These are phyloP conservation scores for Ascochyta fabae DNA, from an alignment of 2,329 filamentous ascomycete species.

Conservation along the genomic window DNA sequence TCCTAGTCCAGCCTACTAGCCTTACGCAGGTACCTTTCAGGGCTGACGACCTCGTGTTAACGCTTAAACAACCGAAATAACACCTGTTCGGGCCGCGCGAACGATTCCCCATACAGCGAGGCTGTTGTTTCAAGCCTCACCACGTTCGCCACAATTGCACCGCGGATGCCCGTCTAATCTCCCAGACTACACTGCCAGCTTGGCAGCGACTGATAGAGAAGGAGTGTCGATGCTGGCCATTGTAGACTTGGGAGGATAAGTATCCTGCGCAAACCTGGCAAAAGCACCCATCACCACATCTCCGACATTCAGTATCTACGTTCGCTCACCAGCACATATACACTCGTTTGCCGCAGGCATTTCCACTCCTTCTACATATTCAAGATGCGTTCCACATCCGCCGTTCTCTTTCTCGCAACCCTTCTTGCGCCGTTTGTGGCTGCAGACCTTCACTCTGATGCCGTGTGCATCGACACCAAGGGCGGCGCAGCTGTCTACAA, in stretches of 20 bases:
- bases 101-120: constrained; percentile 2
- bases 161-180: constrained; percentile 12
- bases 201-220: not conserved
- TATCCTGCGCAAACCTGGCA: constrained; percentile 6
- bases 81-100: constrained; percentile 12
- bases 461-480: constrained; percentile 27
- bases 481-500: constrained; percentile 32
- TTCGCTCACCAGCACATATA: not conserved
- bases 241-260: not conserved
- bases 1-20: not conserved
- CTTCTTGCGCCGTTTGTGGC: constrained; percentile 21
- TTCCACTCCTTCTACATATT: constrained; percentile 3
- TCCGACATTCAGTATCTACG: not conserved
- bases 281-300: not conserved
- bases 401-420: constrained; percentile 18
- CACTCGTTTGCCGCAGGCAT: not conserved
- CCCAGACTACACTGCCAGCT: not conserved
- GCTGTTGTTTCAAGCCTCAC: constrained; percentile 17
- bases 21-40: not conserved
- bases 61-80: constrained; percentile 16
- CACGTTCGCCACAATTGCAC: constrained; percentile 20
- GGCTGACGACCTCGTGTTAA: constrained; percentile 2
- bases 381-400: constrained; percentile 31
- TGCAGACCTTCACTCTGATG: constrained; percentile 30
- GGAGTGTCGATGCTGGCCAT: not conserved